Base-by-base conservation (phyloP, 148 eudicot species). In the Talinum fruticosum region DNA sequence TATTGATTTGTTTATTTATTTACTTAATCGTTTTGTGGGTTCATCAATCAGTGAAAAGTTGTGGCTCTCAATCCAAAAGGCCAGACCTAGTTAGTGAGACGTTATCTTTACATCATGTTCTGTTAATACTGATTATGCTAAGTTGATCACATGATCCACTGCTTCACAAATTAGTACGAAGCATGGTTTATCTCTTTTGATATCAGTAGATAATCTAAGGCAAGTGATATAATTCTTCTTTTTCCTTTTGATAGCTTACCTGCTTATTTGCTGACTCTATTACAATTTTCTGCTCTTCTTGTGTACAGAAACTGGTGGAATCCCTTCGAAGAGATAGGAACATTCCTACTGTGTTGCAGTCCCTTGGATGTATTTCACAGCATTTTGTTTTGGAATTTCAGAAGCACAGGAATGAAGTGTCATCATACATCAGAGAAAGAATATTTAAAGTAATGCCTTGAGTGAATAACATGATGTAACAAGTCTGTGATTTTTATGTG, bases 291-390 rank as follows among this genome's bases (percentile, higher is more conserved):
- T 33, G n/a, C 66, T 19, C 74, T 33, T n/a, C 68, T 19, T 69
- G 68, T 77, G 13, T 78, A 14, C 83, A 95, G 99, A 84, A 75
- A 78, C 90, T 95, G 70, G 85, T 89, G 79, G 81, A 89, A 83
- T 87, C 89, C 76, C 89, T 95, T 66, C 79, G 76, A 33, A 33
- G 69, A 38, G 89, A 91, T 70, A 62, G 77, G 82, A 88, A 93
- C 76, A 72, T 87, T 78, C 94, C 93, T 29, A 87, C 95, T 72
- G 89, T 88, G 38, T 77, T 96, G 87, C 97, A 93, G 81, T 90
- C 99, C 35, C 84, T 93, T 83, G 97, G 99, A 76, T 93, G 97
- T 73, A 35, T 91, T 66, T 90, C 96, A 74, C 94, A 89, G 68
- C 86, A 90, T 85, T 89, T 86, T 71, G 75, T 80, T 80, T 73